These are phyloP conservation scores for Dentipellis sp. DNA, from an alignment of 768 basidiomycete genomes.

Conservation along the genomic window DNA sequence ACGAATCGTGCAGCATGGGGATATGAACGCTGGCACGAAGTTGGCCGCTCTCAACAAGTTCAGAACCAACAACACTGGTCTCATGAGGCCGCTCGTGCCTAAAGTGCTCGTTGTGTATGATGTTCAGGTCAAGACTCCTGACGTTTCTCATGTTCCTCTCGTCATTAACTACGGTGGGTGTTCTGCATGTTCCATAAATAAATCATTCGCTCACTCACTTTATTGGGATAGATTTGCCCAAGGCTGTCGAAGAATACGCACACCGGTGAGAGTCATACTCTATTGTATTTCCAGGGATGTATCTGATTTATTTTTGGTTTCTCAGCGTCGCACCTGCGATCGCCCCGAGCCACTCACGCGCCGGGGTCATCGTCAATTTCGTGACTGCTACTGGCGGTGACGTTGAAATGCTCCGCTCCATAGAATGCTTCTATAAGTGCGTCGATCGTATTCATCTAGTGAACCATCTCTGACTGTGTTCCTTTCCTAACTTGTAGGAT, in stretches of 20 bases:
- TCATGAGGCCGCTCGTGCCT: constrained; percentile 56
- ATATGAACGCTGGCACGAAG: constrained; percentile 82
- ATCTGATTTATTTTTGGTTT: constrained; percentile 1
- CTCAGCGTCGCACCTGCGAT: constrained; percentile 78
- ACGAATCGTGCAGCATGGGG: constrained; percentile 58
- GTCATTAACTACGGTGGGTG: constrained; percentile 87
- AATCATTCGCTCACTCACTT: not conserved
- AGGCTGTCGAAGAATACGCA: constrained; percentile 95
- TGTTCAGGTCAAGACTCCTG: constrained; percentile 83
- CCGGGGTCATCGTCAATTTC: constrained; percentile 92
- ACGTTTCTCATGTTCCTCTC: constrained; percentile 83
- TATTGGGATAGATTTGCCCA: constrained; percentile 60
- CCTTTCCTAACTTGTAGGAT: constrained; percentile 16
- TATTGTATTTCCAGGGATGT: constrained; percentile 4
- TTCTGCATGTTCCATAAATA: not conserved
- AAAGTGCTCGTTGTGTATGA: constrained; percentile 91
- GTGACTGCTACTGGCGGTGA: constrained; percentile 97
- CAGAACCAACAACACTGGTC: constrained; percentile 43
- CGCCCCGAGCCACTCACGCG: constrained; percentile 74
- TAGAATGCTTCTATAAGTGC: constrained; percentile 98
- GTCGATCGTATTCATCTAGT: constrained; percentile 15
- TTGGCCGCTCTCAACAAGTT: constrained; percentile 81
- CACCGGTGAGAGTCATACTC: constrained; percentile 53
- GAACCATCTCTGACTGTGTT: not conserved
- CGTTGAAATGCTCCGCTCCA: constrained; percentile 95